phyloP scores from a whole-genome alignment of 495 filamentous ascomycete species.

The Aspergillus ostianus region DNA sequence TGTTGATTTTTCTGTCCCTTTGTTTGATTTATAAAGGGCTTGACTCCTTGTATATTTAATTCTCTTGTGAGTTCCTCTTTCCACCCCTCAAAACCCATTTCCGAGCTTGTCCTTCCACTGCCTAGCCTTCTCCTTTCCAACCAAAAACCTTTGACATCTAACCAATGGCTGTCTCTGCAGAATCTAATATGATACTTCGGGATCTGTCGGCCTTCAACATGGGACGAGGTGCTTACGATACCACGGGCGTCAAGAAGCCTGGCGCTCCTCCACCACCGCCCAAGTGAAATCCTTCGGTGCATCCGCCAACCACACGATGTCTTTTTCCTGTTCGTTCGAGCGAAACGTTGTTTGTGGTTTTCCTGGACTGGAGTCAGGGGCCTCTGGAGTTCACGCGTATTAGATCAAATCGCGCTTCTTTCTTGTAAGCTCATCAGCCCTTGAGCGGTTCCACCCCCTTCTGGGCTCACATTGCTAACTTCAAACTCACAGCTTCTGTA shows the following conservation, averaged over 20 bases:
- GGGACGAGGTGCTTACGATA: conserved; percentile 60
- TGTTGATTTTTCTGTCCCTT: conserved; percentile 13
- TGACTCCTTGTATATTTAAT: conserved; percentile 9
- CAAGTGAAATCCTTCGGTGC: conserved; percentile 26
- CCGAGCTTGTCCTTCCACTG: neutral
- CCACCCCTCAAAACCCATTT: conserved; percentile 1
- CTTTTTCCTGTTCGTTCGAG: conserved; percentile 22
- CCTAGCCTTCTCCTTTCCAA: neutral
- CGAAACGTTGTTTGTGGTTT: conserved; percentile 28
- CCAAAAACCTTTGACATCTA: conserved; percentile 19
- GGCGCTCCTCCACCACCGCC: conserved; percentile 48
- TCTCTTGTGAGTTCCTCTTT: conserved; percentile 16
- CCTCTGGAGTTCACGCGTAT: conserved; percentile 32
- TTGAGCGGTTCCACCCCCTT: neutral
- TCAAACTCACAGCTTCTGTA: conserved; percentile 34
- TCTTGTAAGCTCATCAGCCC: conserved; percentile 26
- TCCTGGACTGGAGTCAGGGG: conserved; percentile 28
- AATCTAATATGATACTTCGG: conserved; percentile 51
- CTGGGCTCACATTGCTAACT: conserved; percentile 25
- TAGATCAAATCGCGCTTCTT: conserved; percentile 33
- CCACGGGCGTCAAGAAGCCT: conserved; percentile 58
- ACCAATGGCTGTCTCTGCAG: conserved; percentile 36
- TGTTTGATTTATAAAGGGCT: conserved; percentile 4
- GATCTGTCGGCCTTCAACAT: conserved; percentile 52
- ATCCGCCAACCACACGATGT: conserved; percentile 27